A percentile compares a stretch with the other conserved stretches of the same genome.
phyloP scores from a whole-genome alignment of 169 alveolate species.

The Cryptosporidium baileyi region DNA sequence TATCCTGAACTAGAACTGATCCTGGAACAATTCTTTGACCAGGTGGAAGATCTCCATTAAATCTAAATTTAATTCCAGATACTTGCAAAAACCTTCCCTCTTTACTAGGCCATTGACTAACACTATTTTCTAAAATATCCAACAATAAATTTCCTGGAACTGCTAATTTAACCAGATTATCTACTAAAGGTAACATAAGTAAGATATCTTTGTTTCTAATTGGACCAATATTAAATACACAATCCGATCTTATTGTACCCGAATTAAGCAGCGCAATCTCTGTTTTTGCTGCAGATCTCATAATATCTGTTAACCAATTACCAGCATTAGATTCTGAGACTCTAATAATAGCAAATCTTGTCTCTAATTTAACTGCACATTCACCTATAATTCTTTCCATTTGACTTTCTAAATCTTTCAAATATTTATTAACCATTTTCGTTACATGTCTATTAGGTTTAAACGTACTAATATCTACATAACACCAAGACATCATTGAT shows the following conservation, averaged over 20 bases:
- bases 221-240: constrained; percentile 79
- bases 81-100: constrained; percentile 88
- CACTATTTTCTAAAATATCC: constrained; percentile 80
- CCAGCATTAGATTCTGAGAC: constrained; percentile 82
- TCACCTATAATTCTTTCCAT: constrained; percentile 79
- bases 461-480: constrained; percentile 70
- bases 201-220: constrained; percentile 76
- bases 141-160: constrained; percentile 76
- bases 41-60: constrained; percentile 70
- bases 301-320: constrained; percentile 84
- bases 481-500: constrained; percentile 76
- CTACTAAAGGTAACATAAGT: constrained; percentile 84
- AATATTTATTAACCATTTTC: constrained; percentile 73
- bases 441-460: constrained; percentile 74
- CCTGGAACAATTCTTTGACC: constrained; percentile 75
- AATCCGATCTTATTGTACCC: constrained; percentile 88
- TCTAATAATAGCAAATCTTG: constrained; percentile 81
- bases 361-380: constrained; percentile 80
- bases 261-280: constrained; percentile 85
- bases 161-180: constrained; percentile 77
- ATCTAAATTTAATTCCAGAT: constrained; percentile 77
- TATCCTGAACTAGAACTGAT: constrained; percentile 64
- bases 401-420: constrained; percentile 72
- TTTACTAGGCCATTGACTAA: constrained; percentile 81
- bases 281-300: constrained; percentile 78